A percentile compares a stretch with the other conserved stretches of the same genome.
Conservation (phyloP, 495 filamentous ascomycete genomes). For the Parathielavia appendiculata region DNA sequence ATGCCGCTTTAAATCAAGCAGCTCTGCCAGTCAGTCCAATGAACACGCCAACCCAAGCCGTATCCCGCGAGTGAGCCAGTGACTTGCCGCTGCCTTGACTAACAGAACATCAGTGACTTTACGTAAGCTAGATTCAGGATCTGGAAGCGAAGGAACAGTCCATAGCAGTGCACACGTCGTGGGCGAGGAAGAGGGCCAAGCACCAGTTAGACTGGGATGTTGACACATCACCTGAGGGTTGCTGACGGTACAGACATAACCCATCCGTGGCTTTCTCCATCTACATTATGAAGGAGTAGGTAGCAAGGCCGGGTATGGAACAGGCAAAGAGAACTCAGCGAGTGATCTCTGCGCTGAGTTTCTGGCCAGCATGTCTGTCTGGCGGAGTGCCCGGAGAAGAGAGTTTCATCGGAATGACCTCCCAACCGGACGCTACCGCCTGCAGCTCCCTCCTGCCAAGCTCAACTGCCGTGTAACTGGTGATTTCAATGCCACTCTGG, state of each 20-base stretch:
- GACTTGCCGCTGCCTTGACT: not conserved
- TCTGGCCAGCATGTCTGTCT: no score
- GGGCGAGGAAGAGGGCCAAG: not conserved
- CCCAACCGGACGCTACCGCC: not conserved
- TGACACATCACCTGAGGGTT: no score
- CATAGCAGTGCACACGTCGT: not conserved
- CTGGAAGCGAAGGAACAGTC: not conserved
- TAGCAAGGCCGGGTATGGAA: no score
- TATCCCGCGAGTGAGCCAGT: not conserved
- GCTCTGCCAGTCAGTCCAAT: slow-evolving; percentile 2
- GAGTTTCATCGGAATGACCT: not conserved
- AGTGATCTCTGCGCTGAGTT: no score
- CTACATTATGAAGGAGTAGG: no score
- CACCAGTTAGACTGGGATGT: no score
- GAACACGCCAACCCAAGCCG: not conserved
- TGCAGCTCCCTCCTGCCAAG: slow-evolving; percentile 6
- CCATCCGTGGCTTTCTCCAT: no score
- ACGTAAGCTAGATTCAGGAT: not conserved
- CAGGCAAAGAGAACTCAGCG: no score
- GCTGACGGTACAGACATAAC: no score
- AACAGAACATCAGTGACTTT: not conserved
- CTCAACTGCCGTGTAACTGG: slow-evolving; percentile 3
- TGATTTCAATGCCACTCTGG: not conserved
- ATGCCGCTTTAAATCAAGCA: not conserved
- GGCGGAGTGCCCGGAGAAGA: not conserved